Evolutionary conservation across 1,284 basidiomycete species (phyloP).

Genomic region (Albatrellus sp.): DNA sequence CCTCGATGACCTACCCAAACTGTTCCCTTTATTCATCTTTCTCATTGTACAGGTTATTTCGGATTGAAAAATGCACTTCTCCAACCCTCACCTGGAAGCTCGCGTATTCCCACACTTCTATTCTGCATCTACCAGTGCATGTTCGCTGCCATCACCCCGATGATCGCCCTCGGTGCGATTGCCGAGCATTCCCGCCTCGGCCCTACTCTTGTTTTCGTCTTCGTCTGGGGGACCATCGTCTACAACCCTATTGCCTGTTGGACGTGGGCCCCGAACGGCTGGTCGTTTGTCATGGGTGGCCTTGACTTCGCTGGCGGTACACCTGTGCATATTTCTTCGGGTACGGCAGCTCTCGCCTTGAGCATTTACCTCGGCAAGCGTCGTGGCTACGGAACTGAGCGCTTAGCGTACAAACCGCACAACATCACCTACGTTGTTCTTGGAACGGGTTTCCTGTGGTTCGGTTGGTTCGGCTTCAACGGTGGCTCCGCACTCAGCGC

Average conservation of each 20-base stretch:
- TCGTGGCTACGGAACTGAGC: constrained; percentile 86
- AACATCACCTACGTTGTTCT: constrained; percentile 84
- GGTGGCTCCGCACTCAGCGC: constrained; percentile 78
- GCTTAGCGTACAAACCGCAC: constrained; percentile 82
- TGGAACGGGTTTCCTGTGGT: constrained; percentile 93
- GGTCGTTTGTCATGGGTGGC: constrained; percentile 70
- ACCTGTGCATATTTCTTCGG: constrained; percentile 89
- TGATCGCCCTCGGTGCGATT: constrained; percentile 83
- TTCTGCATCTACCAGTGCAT: constrained; percentile 87
- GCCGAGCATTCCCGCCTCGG: constrained; percentile 86
- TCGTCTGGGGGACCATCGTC: constrained; percentile 82
- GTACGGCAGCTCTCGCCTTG: constrained; percentile 85
- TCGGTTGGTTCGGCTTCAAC: constrained; percentile 96
- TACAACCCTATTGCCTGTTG: constrained; percentile 91
- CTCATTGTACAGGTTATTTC: constrained; percentile 47
- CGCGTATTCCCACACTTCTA: constrained; percentile 68
- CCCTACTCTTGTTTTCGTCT: constrained; percentile 81
- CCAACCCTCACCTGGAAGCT: constrained; percentile 61
- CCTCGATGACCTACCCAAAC: neutral
- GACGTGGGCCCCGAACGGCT: constrained; percentile 90
- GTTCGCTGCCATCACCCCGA: constrained; percentile 80
- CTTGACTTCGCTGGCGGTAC: constrained; percentile 95
- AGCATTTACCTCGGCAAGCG: constrained; percentile 87
- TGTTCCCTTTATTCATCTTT: neutral
- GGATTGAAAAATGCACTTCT: constrained; percentile 74